phyloP scores from a whole-genome alignment of 108 stramenopile species.

The Discostella pseudostelligera region DNA sequence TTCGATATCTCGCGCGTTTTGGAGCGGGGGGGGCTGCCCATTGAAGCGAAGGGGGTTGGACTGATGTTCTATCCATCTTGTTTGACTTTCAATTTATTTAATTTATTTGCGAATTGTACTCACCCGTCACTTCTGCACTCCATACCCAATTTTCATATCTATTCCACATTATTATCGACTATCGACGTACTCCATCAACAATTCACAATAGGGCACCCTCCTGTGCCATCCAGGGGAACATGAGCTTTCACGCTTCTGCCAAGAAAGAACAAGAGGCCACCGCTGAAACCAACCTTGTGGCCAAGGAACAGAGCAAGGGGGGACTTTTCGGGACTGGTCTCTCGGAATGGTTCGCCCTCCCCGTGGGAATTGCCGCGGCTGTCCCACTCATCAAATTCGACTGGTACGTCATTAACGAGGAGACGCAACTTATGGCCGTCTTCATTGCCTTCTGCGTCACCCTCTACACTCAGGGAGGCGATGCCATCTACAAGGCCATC shows the following conservation, averaged over 20 bases:
- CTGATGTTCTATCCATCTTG: too few species aligned
- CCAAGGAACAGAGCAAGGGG: constrained; percentile 38
- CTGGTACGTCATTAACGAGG: constrained; percentile 82
- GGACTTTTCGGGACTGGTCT: constrained; percentile 75
- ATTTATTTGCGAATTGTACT: too few species aligned
- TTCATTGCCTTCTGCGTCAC: constrained; percentile 82
- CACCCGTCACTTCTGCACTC: too few species aligned
- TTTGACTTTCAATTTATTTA: too few species aligned
- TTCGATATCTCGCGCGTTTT: too few species aligned
- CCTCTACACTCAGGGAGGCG: constrained; percentile 86
- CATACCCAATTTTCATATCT: too few species aligned
- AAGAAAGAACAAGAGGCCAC: constrained; percentile 73
- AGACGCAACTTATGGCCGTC: constrained; percentile 82
- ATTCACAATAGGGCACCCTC: constrained; percentile 31
- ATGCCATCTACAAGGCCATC: constrained; percentile 72
- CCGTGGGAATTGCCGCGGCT: constrained; percentile 73
- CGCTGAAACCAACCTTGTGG: constrained; percentile 33
- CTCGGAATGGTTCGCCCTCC: constrained; percentile 75
- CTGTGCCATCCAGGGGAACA: constrained; percentile 35
- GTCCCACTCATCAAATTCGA: constrained; percentile 83
- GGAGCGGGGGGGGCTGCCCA: too few species aligned
- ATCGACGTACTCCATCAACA: too few species aligned
- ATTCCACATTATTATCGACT: too few species aligned
- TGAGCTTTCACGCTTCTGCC: constrained; percentile 67
- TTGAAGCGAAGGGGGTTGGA: too few species aligned